Conservation (phyloP, 192 early-diverging fungal species). For the Gryganskiella cystojenkinii region DNA sequence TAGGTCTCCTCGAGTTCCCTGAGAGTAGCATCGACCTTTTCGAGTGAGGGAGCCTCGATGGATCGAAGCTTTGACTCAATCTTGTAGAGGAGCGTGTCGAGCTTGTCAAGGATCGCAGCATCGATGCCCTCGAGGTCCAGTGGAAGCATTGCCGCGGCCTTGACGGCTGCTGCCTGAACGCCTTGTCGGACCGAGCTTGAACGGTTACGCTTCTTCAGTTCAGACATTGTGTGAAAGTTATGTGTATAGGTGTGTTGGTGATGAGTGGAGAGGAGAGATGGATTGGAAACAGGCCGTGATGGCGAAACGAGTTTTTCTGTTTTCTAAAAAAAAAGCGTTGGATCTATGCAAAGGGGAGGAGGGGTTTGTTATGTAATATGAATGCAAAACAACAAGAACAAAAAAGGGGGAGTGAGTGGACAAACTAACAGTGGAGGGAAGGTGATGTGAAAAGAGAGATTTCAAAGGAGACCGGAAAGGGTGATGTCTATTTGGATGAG, state of each 20-base stretch:
- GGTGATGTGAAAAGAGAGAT: conserved; percentile 2
- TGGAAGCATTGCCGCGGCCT: conserved; percentile 46
- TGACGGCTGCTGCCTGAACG: conserved; percentile 43
- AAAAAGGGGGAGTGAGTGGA: background rate
- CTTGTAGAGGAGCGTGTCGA: conserved; percentile 39
- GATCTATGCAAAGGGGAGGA: background rate
- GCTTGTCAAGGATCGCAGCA: conserved; percentile 42
- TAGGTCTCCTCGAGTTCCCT: conserved; percentile 59
- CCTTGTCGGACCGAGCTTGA: conserved; percentile 45
- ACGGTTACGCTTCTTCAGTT: conserved; percentile 41
- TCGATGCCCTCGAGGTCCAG: conserved; percentile 49
- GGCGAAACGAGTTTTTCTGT: background rate
- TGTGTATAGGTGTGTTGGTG: background rate
- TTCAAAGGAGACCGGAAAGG: background rate
- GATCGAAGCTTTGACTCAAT: conserved; percentile 45
- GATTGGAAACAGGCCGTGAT: background rate
- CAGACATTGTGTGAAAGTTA: conserved; percentile 21
- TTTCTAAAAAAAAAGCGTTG: background rate
- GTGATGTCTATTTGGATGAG: background rate
- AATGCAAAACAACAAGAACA: background rate
- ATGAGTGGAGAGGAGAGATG: background rate
- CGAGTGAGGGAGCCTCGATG: conserved; percentile 47
- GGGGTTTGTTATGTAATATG: background rate
- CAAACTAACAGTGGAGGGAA: background rate
- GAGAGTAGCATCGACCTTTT: conserved; percentile 55